Base-by-base conservation (phyloP, 2,329 filamentous ascomycete genomes). In the Pseudogymnoascus sp. region DNA sequence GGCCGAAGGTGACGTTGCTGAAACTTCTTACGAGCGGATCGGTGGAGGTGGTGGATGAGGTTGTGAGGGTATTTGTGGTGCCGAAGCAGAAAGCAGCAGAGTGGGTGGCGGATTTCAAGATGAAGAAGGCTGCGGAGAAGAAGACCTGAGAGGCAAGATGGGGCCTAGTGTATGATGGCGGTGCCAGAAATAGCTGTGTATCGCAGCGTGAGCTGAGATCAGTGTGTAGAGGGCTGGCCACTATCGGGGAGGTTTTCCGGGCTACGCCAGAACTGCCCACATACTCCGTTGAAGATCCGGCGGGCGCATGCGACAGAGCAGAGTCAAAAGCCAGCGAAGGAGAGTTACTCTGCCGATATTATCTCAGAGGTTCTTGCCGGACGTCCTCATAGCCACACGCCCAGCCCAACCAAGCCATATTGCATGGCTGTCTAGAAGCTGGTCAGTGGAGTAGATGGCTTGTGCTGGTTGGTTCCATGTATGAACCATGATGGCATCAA, bases 81-180 rank as follows among this genome's bases (percentile, higher is more conserved):
- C 93, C 93, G 0, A 88, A 83, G 70, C 76, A 74, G 2, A 86
- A 85, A 75, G 87, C 89, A 1, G 81, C 81, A 7, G 81, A 74
- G n/a, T 99, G 93, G 88, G 87, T 96, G 37, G 83, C 84, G 66
- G 89, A 95, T 69, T 93, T 92, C 74, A 97, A 97, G 79, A 82
- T 79, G 70, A 87, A 90, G 73, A 90, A 85, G 75, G 81, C 79
- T 3, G 78, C 76, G 2, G 79, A 81, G 71, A 79, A 71, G 64
- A 40, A 60, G 52, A 65, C 38, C 25, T 55, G 49, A 55, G 49
- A 21, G 28, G 45, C 8, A 31, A 5, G 28, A 55, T 33, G 55
- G 43, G 40, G 61, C 6, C 8, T 6, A 1, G 28, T 55, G 9
- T 21, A 33, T 18, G n/a, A 12, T 9, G 9, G 9, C 7, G n/a